Conservation (phyloP, 1,284 basidiomycete genomes). For the Xerocomus nothofagi region DNA sequence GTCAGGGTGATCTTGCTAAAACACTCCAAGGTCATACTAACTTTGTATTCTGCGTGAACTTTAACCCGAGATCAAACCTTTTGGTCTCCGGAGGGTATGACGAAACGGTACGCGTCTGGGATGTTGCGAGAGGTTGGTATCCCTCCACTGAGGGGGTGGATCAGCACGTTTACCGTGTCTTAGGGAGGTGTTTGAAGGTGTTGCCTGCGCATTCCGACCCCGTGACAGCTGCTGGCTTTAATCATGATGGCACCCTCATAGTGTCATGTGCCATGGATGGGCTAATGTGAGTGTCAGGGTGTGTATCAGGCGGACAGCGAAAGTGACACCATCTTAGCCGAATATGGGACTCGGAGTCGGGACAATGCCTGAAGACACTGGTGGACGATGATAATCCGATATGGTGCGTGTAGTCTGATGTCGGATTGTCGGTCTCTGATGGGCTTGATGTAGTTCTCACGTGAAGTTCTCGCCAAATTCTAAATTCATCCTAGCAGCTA, state of each 20-base stretch:
- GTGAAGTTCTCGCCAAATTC: slow-evolving; percentile 92
- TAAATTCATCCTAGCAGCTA: slow-evolving; percentile 83
- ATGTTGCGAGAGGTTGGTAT: slow-evolving; percentile 78
- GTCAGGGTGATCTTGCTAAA: slow-evolving; percentile 58
- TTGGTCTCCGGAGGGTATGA: slow-evolving; percentile 93
- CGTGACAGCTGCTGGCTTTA: slow-evolving; percentile 91
- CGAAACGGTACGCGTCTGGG: slow-evolving; percentile 95
- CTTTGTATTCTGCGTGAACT: slow-evolving; percentile 91
- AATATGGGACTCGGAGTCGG: slow-evolving; percentile 95
- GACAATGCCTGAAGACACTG: slow-evolving; percentile 95
- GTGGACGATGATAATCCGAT: slow-evolving; percentile 96
- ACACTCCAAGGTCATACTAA: slow-evolving; percentile 85
- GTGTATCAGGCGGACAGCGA: not conserved
- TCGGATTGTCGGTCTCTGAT: slow-evolving; percentile 12
- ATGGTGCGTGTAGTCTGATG: slow-evolving; percentile 51
- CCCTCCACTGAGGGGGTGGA: not conserved
- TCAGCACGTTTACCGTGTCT: not conserved
- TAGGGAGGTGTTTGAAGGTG: slow-evolving; percentile 76
- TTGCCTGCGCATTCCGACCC: slow-evolving; percentile 97
- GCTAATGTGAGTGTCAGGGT: slow-evolving; percentile 68
- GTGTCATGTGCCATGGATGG: slow-evolving; percentile 96
- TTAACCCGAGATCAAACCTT: slow-evolving; percentile 85
- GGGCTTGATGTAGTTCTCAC: slow-evolving; percentile 59
- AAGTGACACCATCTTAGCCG: slow-evolving; percentile 54
- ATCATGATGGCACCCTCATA: slow-evolving; percentile 91